Base-by-base conservation (phyloP, 495 filamentous ascomycete genomes). In the Xylaria bambusicola region DNA sequence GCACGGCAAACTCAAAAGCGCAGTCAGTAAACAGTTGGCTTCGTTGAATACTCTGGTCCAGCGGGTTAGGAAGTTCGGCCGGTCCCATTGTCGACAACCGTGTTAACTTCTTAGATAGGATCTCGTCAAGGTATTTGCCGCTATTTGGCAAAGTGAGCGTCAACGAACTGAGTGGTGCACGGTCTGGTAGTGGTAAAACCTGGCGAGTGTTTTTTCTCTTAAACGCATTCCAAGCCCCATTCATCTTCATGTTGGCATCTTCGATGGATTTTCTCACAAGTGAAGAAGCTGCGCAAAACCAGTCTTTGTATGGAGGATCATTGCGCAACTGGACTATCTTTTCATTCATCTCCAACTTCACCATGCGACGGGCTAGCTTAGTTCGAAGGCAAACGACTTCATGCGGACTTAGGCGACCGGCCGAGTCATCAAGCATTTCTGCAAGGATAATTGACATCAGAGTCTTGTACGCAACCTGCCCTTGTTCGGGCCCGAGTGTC, bases 321-420 rank as follows among this genome's bases (percentile, higher is more conserved):
- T 42, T 12, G 15, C 12, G 4, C 38, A 41, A 23, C 17, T 59
- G n/a, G 10, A 21, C 21, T 13, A 35, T 40, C 4, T 48, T 9
- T 9, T 45, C 63, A 23, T 82, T 74, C 13, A 62, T 51, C 35
- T 87, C 81, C 6, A 88, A 41, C 66, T 89, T 88, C 6, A 77
- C 81, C 42, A 88, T 70, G 13, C 86, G 84, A 27, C 85, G 80
- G 56, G 80, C 82, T 8, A 89, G 72, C 59, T 88, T 88, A 13
- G 75, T 53, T 38, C 71, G 80, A 0, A 85, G 71, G 18, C 75
- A 75, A 17, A 70, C 62, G 1, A 64, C 45, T 26, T 63, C 46
- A 0, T 60, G 61, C 18, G 58, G 60, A 10, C 17, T 51, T 0
- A 68, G 45, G 4, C 47, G 57, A 2, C 64, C 36, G 12, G 79